Percentiles rank a stretch among this genome's conserved stretches.
phyloP scores from a whole-genome alignment of 2,329 filamentous ascomycete genomes.

The Coniochaeta prunicola region DNA sequence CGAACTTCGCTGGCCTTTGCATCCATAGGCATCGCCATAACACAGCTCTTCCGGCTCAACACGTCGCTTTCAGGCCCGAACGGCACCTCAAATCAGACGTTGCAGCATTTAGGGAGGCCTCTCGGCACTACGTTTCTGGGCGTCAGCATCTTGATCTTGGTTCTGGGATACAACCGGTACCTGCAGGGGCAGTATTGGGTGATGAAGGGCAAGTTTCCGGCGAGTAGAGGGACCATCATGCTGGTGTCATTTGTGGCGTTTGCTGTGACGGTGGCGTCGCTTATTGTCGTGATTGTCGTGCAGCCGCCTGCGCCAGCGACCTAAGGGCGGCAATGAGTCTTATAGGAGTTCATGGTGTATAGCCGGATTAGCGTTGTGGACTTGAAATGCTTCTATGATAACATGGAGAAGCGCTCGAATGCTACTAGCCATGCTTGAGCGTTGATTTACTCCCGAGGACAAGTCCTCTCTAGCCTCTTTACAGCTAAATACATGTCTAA shows the following conservation, averaged over 20 bases:
- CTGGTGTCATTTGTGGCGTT: constrained; percentile 60
- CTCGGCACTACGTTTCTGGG: constrained; percentile 70
- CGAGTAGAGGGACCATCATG: constrained; percentile 67
- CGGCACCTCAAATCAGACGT: constrained; percentile 24
- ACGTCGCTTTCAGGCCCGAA: constrained; percentile 43
- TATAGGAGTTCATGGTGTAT: neutral
- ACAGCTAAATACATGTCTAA: neutral
- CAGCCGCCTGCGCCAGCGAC: constrained; percentile 19
- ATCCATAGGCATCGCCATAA: constrained; percentile 75
- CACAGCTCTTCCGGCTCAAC: constrained; percentile 79
- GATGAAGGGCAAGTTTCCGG: constrained; percentile 71
- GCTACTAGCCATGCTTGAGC: neutral
- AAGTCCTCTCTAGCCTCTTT: neutral
- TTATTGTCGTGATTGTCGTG: constrained; percentile 53
- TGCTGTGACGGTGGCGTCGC: constrained; percentile 51
- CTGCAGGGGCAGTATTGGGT: constrained; percentile 75
- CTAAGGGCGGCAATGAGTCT: neutral
- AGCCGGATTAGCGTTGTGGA: neutral
- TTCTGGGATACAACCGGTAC: constrained; percentile 73
- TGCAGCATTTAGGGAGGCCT: constrained; percentile 63
- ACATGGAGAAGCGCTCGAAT: neutral
- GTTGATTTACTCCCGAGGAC: neutral
- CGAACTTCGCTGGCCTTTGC: constrained; percentile 76
- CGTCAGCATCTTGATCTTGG: constrained; percentile 66
- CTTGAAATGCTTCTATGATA: neutral